Evolutionary conservation across 2,329 filamentous ascomycete species (phyloP).

Genomic region (Cryphonectria radicalis): DNA sequence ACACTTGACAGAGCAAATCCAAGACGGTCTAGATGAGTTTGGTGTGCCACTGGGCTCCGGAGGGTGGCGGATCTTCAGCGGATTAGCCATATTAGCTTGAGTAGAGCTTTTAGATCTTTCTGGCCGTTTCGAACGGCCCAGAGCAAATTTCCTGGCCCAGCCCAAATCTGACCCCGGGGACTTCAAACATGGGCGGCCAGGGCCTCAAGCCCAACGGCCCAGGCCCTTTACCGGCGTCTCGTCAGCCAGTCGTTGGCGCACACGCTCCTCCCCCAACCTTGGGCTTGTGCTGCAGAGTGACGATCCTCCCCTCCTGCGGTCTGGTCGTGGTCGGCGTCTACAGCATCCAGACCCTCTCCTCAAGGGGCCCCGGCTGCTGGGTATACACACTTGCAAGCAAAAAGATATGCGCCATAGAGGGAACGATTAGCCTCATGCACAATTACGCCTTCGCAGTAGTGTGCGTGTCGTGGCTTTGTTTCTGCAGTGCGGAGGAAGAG

Average conservation of each 20-base stretch:
- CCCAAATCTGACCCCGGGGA: background rate
- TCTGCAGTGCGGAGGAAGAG: background rate
- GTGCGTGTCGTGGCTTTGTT: background rate
- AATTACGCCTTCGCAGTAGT: slow-evolving; percentile 6
- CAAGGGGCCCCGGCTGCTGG: too few relatives aligned
- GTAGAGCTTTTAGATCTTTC: slow-evolving; percentile 12
- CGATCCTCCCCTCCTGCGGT: background rate
- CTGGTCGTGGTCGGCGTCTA: background rate
- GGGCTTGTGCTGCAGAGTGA: background rate
- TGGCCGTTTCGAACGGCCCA: background rate
- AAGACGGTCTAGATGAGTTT: slow-evolving; percentile 14
- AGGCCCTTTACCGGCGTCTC: background rate
- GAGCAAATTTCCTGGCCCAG: slow-evolving; percentile 4
- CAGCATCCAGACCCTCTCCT: background rate
- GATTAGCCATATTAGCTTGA: slow-evolving; percentile 6
- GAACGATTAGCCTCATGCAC: slow-evolving; percentile 16
- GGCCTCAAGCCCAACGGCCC: slow-evolving; percentile 4
- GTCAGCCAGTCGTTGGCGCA: slow-evolving; percentile 14
- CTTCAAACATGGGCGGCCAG: background rate
- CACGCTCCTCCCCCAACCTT: background rate
- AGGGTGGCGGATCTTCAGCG: slow-evolving; percentile 11
- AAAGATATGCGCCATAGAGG: background rate
- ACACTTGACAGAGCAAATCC: background rate
- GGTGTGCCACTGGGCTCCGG: slow-evolving; percentile 5
- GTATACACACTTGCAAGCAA: background rate